A percentile compares a stretch with the other conserved stretches of the same genome.
Conservation (phyloP, 163 green algal species). For the Scenedesmus sp. region DNA sequence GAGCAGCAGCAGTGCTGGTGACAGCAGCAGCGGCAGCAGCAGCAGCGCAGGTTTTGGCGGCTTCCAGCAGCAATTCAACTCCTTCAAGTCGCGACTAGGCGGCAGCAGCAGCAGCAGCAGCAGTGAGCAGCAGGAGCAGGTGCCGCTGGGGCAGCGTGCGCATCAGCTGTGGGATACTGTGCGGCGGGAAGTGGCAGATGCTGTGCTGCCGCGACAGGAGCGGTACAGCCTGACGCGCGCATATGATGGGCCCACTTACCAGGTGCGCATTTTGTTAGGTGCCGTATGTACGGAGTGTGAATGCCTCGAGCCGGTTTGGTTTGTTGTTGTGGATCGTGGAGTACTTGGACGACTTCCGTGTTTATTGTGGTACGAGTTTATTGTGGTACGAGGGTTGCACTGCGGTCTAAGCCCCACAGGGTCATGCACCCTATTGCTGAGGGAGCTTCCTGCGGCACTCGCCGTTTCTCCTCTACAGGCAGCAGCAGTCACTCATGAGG, state of each 20-base stretch:
- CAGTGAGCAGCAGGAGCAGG: background rate
- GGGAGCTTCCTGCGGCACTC: no score
- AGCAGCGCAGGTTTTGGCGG: slow-evolving; percentile 25
- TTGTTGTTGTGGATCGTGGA: background rate
- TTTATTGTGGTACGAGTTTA: no score
- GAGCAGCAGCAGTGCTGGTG: slow-evolving; percentile 13
- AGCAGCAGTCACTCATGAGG: no score
- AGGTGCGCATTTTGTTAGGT: background rate
- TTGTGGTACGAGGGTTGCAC: no score
- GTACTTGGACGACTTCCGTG: no score
- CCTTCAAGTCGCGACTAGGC: slow-evolving; percentile 59
- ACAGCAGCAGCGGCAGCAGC: background rate
- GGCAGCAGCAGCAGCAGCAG: slow-evolving; percentile 15
- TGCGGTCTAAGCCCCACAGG: no score
- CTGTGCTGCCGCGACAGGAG: slow-evolving; percentile 49
- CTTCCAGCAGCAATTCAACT: slow-evolving; percentile 32
- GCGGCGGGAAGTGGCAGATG: slow-evolving; percentile 31
- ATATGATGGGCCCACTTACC: slow-evolving; percentile 42
- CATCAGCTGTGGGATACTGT: slow-evolving; percentile 3
- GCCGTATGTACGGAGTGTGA: background rate
- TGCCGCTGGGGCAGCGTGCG: slow-evolving; percentile 30
- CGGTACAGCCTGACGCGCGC: slow-evolving; percentile 9
- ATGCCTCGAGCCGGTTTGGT: background rate
- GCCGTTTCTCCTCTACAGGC: no score
- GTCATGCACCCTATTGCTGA: no score